Percentiles rank a stretch among this genome's conserved stretches.
Evolutionary conservation across 371 early-diverging fungal species (phyloP).

Genomic region (Entomophthora muscae): DNA sequence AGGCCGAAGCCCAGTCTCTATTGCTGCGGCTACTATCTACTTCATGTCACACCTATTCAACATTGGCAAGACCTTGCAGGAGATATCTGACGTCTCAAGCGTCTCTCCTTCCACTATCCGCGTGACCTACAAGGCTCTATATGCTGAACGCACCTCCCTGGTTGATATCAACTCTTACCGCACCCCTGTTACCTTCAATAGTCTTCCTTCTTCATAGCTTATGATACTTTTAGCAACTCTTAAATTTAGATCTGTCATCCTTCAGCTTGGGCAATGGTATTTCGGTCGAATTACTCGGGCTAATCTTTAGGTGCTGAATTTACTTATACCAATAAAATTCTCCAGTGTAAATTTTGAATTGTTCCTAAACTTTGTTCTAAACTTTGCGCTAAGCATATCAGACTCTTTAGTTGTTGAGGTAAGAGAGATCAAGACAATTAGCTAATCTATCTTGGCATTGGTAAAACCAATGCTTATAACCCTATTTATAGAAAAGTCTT

Average conservation of each 20-base stretch:
- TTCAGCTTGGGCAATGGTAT: neutral
- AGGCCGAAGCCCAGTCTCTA: constrained; percentile 80
- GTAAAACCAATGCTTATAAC: no score
- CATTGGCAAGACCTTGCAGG: constrained; percentile 41
- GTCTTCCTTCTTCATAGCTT: neutral
- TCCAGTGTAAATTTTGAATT: no score
- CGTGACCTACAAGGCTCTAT: neutral
- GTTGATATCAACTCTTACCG: neutral
- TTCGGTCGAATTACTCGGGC: no score
- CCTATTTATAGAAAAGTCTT: no score
- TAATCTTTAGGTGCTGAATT: no score
- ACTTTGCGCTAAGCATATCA: no score
- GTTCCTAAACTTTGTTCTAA: no score
- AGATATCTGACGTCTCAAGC: constrained; percentile 66
- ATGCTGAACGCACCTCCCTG: neutral
- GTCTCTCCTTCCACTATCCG: constrained; percentile 76
- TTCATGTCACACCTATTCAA: constrained; percentile 55
- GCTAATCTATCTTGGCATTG: no score
- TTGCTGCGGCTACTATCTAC: constrained; percentile 83
- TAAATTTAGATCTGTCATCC: neutral
- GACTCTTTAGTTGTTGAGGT: no score
- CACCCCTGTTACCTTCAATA: neutral
- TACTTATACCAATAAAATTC: no score
- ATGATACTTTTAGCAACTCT: neutral
- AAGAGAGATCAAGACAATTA: no score